Percentiles rank a stretch among this genome's conserved stretches.
Evolutionary conservation across 2,329 filamentous ascomycete genomes (phyloP).

Genomic region (Neocucurbitaria cava): DNA sequence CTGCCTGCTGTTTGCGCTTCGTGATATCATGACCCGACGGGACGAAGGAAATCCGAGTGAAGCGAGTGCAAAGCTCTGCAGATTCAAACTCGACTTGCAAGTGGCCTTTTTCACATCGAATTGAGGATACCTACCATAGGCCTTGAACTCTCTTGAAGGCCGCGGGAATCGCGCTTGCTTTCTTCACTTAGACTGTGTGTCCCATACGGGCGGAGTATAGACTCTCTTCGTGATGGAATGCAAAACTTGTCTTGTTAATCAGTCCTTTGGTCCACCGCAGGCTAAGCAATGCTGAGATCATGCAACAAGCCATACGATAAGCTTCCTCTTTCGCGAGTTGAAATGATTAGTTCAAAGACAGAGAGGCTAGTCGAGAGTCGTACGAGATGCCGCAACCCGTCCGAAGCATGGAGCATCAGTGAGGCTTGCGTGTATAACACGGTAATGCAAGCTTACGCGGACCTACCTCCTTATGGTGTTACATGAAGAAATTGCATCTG

Average conservation of each 20-base stretch:
- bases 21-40: neutral
- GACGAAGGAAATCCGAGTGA: slow-evolving; percentile 8
- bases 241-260: neutral
- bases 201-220: too few relatives aligned
- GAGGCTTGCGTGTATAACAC: neutral
- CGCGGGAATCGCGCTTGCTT: neutral
- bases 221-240: neutral
- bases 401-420: neutral
- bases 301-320: neutral
- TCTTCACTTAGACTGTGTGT: neutral
- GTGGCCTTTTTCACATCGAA: neutral
- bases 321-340: neutral
- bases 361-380: neutral
- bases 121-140: too few relatives aligned
- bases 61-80: slow-evolving; percentile 1
- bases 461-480: neutral
- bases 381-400: neutral
- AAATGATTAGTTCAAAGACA: neutral
- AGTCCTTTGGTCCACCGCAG: neutral
- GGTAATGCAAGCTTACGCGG: neutral
- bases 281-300: neutral
- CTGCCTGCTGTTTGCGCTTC: slow-evolving; percentile 14
- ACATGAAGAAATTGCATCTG: neutral
- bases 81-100: neutral
- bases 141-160: neutral